Conservation (phyloP, 73 alveolate genomes). For the Effrenium voratum region DNA sequence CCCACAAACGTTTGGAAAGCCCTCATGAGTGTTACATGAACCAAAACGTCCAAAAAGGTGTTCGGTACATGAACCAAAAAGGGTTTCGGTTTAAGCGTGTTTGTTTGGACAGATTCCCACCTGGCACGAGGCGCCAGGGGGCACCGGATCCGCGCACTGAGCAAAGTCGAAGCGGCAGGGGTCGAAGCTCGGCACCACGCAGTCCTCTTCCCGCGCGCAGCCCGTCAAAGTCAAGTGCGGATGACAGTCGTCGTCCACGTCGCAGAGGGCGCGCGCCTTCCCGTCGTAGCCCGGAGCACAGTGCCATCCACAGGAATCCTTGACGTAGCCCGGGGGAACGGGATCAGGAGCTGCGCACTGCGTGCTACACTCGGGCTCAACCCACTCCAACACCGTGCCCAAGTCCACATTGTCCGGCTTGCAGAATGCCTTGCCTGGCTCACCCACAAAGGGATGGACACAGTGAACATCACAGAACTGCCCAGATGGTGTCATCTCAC, state of each 20-base stretch:
- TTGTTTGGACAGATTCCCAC: too few relatives aligned
- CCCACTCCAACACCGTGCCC: conserved; percentile 3
- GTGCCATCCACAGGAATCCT: conserved; percentile 62
- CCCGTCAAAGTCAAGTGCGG: conserved; percentile 50
- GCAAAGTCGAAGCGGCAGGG: conserved; percentile 41
- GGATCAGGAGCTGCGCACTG: conserved; percentile 72
- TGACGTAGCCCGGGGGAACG: conserved; percentile 42
- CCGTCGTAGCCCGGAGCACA: conserved; percentile 77
- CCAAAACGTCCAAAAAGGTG: too few relatives aligned
- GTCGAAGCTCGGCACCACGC: conserved; percentile 39
- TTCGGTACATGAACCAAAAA: too few relatives aligned
- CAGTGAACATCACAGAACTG: conserved; percentile 47
- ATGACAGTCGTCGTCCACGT: conserved; percentile 54
- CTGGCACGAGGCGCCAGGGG: conserved; percentile 35
- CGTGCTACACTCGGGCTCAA: conserved; percentile 20
- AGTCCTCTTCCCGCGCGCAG: conserved; percentile 50
- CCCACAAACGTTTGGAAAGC: too few relatives aligned
- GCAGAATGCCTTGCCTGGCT: conserved; percentile 53
- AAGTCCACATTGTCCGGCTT: conserved; percentile 55
- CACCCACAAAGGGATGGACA: conserved; percentile 33
- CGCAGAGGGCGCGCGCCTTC: conserved; percentile 29
- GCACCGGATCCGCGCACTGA: neutral
- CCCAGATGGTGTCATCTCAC: conserved; percentile 68
- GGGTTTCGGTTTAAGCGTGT: too few relatives aligned
- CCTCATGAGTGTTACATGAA: too few relatives aligned